Percentiles rank a stretch among this genome's conserved stretches.
phyloP scores from a whole-genome alignment of 2,329 filamentous ascomycete species.

The Thermoascus crustaceus region DNA sequence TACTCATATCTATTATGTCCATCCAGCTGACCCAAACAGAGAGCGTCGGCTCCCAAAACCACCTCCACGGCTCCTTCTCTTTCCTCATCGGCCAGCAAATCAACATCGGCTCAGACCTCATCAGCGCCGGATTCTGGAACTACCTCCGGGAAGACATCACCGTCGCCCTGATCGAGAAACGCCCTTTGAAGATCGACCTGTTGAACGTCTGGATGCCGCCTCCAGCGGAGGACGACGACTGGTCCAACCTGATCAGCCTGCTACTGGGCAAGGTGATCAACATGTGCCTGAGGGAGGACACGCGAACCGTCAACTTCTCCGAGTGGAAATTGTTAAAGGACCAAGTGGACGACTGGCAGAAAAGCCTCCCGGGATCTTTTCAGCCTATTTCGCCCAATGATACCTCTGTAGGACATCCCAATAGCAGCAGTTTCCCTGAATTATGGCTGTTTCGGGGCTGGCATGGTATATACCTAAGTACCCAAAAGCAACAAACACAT shows the following conservation, averaged over 20 bases:
- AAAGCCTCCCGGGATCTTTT: conserved; percentile 22
- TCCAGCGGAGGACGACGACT: conserved; percentile 20
- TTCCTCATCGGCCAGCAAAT: conserved; percentile 27
- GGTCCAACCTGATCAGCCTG: conserved; percentile 36
- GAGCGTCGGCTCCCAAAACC: conserved; percentile 36
- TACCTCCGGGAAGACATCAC: conserved; percentile 48
- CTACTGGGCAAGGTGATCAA: conserved; percentile 41
- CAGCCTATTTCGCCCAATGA: conserved; percentile 21
- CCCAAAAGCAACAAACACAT: too few species aligned
- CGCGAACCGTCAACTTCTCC: background rate
- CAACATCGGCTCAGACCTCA: conserved; percentile 19
- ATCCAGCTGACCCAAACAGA: conserved; percentile 14
- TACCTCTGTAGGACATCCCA: conserved; percentile 5
- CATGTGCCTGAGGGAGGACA: conserved; percentile 19
- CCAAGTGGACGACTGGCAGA: conserved; percentile 24
- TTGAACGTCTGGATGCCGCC: conserved; percentile 15
- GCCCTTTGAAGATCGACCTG: conserved; percentile 35
- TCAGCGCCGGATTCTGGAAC: conserved; percentile 43
- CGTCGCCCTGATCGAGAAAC: conserved; percentile 40
- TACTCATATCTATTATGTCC: conserved; percentile 2
- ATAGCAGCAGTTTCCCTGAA: conserved; percentile 24
- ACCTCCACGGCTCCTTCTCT: conserved; percentile 42
- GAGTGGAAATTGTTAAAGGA: conserved; percentile 12
- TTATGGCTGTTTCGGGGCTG: conserved; percentile 36
- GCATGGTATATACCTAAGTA: conserved; percentile 30